These are phyloP conservation scores for Acanthochlamys bracteata DNA, from an alignment of 106 monocot genomes.

Conservation along the genomic window DNA sequence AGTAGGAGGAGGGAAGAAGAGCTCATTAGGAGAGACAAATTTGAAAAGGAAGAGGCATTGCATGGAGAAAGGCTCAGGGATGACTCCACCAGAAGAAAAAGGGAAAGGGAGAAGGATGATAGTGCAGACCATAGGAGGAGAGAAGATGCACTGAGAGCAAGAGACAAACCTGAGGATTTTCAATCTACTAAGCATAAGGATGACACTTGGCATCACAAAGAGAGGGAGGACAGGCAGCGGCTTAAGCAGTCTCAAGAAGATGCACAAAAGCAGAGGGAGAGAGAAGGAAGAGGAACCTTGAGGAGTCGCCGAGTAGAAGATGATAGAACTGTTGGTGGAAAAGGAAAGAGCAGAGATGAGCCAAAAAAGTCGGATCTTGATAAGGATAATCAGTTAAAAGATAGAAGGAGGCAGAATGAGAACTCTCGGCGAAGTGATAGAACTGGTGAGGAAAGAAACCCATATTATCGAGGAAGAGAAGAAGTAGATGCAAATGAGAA, in stretches of 20 bases:
- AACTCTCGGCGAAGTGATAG: conserved; percentile 28
- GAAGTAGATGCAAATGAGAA: conserved; percentile 29
- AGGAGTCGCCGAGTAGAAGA: conserved; percentile 27
- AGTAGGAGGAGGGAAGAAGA: conserved; percentile 73
- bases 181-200: conserved; percentile 53
- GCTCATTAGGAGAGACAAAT: conserved; percentile 39
- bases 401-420: conserved; percentile 32
- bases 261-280: conserved; percentile 28
- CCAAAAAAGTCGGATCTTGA: conserved; percentile 28
- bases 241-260: conserved; percentile 55
- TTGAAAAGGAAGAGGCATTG: conserved; percentile 40
- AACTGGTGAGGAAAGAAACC: conserved; percentile 19
- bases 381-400: conserved; percentile 34
- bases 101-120: conserved; percentile 33
- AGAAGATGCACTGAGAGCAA: conserved; percentile 34
- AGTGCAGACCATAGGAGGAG: conserved; percentile 40
- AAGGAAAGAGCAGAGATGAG: conserved; percentile 41
- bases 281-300: conserved; percentile 40
- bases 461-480: conserved; percentile 31
- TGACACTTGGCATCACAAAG: conserved; percentile 52
- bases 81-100: conserved; percentile 36
- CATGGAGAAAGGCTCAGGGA: conserved; percentile 41
- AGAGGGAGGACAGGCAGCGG: conserved; percentile 63
- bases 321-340: conserved; percentile 31
- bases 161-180: conserved; percentile 44